phyloP scores from a whole-genome alignment of 495 filamentous ascomycete genomes.

The Hypoxylon fragiforme region DNA sequence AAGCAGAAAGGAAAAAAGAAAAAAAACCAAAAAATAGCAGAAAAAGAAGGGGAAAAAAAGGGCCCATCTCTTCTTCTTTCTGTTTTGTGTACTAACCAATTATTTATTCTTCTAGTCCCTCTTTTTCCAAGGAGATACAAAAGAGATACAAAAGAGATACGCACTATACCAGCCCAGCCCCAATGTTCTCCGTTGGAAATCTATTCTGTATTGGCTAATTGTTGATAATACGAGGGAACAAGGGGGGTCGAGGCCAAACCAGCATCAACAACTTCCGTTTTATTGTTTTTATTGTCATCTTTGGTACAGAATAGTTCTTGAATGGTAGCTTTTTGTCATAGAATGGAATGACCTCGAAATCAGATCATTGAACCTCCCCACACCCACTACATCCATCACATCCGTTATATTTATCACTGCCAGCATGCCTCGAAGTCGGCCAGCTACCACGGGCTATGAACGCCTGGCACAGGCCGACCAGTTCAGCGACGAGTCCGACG shows the following conservation, averaged over 20 bases:
- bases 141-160: no score
- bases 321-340: no score
- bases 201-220: conserved; percentile 10
- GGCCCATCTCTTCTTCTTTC: not conserved
- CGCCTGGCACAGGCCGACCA: conserved; percentile 90
- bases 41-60: no score
- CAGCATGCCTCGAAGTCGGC: conserved; percentile 54
- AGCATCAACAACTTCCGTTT: no score
- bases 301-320: no score
- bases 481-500: conserved; percentile 74
- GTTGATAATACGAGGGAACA: conserved; percentile 29
- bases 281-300: not conserved
- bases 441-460: conserved; percentile 87
- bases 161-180: not conserved
- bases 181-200: conserved; percentile 16
- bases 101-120: conserved; percentile 12
- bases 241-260: conserved; percentile 7
- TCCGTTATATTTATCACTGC: conserved; percentile 1
- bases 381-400: no score
- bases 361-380: not conserved
- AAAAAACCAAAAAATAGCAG: no score
- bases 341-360: not conserved
- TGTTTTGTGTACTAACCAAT: not conserved
- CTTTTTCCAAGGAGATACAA: no score
- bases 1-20: no score